These are phyloP conservation scores for Discostella stelligeroides DNA, from an alignment of 108 stramenopile genomes.

Conservation along the genomic window DNA sequence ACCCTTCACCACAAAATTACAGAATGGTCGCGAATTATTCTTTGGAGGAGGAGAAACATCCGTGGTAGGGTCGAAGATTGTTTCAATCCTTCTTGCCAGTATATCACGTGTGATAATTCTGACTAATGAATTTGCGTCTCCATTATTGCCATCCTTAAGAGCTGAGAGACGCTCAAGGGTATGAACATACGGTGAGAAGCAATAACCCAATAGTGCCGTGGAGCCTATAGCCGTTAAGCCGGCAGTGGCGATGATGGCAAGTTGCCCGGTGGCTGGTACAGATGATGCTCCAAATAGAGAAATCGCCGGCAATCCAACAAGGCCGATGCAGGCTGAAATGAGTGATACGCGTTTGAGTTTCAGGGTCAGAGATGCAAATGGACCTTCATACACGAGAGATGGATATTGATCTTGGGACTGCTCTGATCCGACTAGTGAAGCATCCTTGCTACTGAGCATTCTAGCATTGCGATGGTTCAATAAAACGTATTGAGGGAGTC, in stretches of 20 bases:
- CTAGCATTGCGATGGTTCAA: not conserved
- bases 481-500: not conserved
- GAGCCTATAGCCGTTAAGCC: conserved; percentile 66
- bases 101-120: conserved; percentile 72
- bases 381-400: conserved; percentile 65
- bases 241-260: conserved; percentile 70
- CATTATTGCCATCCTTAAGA: not conserved
- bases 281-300: conserved; percentile 53
- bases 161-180: conserved; percentile 53
- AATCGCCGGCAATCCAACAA: conserved; percentile 71
- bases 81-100: conserved; percentile 60
- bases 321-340: conserved; percentile 64
- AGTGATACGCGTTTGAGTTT: conserved; percentile 79
- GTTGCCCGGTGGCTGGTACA: conserved; percentile 64
- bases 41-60: conserved; percentile 56
- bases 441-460: not conserved
- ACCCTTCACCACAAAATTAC: conserved; percentile 78
- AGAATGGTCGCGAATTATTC: conserved; percentile 73
- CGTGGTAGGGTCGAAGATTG: conserved; percentile 70
- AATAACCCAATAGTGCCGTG: conserved; percentile 78
- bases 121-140: conserved; percentile 13
- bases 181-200: conserved; percentile 83
- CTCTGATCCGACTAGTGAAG: no score
- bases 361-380: conserved; percentile 69
- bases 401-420: no score